Evolutionary conservation across 495 filamentous ascomycete species (phyloP).

Genomic region (Elasticomyces elasticus): DNA sequence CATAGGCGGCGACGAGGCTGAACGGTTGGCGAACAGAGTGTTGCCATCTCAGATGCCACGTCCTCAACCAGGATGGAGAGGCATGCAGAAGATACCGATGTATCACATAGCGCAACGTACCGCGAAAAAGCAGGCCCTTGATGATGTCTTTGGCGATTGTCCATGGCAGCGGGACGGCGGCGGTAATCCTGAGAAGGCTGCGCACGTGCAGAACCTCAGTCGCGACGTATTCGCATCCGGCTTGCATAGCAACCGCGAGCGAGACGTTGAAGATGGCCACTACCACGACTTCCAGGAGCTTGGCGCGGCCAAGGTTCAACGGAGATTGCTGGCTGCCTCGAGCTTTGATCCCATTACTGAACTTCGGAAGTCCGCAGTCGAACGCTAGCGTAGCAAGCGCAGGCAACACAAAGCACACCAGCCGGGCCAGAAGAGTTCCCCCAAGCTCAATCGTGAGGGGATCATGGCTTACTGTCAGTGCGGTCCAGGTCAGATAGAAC

Average conservation of each 20-base stretch:
- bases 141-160: slow-evolving; percentile 44
- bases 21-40: slow-evolving; percentile 55
- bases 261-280: slow-evolving; percentile 58
- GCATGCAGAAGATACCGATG: slow-evolving; percentile 64
- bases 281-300: slow-evolving; percentile 32
- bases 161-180: slow-evolving; percentile 53
- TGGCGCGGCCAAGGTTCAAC: slow-evolving; percentile 19
- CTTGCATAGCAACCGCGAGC: slow-evolving; percentile 37
- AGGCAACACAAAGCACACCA: slow-evolving; percentile 63
- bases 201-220: slow-evolving; percentile 41
- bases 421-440: slow-evolving; percentile 55
- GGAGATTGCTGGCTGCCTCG: slow-evolving; percentile 57
- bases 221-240: slow-evolving; percentile 40
- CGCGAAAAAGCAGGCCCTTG: slow-evolving; percentile 43
- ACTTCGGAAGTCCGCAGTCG: slow-evolving; percentile 57
- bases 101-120: slow-evolving; percentile 55
- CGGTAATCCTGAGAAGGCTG: slow-evolving; percentile 49
- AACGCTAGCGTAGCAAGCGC: slow-evolving; percentile 64
- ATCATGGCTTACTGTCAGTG: slow-evolving; percentile 65
- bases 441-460: slow-evolving; percentile 67
- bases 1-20: slow-evolving; percentile 60
- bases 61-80: slow-evolving; percentile 24
- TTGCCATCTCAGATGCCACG: slow-evolving; percentile 54
- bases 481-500: slow-evolving; percentile 86
- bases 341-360: slow-evolving; percentile 58